Percentiles rank a stretch among this genome's conserved stretches.
Conservation (phyloP, 805 yeast genomes). For the Clavispora fructus region DNA sequence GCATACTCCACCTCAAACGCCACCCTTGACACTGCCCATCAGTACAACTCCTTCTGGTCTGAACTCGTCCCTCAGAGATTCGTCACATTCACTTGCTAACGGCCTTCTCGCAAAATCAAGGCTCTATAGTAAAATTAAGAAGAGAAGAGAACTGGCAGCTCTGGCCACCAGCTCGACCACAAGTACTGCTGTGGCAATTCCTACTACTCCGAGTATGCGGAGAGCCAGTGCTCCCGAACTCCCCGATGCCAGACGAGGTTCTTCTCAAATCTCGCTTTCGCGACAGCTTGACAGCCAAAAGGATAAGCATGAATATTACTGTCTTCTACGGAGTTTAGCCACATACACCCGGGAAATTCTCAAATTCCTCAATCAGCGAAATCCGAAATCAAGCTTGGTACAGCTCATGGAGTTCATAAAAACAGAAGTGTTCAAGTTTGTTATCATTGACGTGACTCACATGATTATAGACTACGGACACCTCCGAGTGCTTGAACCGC, state of each 20-base stretch:
- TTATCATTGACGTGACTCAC: constrained; percentile 31
- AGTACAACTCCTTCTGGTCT: neutral
- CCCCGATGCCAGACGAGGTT: constrained; percentile 17
- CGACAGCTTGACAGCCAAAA: constrained; percentile 28
- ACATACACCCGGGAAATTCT: constrained; percentile 9
- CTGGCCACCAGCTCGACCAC: constrained; percentile 12
- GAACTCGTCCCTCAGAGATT: neutral
- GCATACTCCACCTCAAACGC: neutral
- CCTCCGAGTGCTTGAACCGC: constrained; percentile 1
- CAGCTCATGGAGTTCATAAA: constrained; percentile 34
- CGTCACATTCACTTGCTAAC: neutral
- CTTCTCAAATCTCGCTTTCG: neutral
- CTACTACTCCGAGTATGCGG: constrained; percentile 19
- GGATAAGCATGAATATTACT: constrained; percentile 31
- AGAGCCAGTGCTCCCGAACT: constrained; percentile 16
- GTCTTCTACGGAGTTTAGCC: constrained; percentile 20
- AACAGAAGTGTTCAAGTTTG: constrained; percentile 28
- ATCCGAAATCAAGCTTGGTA: constrained; percentile 14
- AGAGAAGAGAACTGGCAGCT: constrained; percentile 30
- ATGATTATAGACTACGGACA: constrained; percentile 32
- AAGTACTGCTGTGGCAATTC: constrained; percentile 13
- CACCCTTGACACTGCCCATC: neutral
- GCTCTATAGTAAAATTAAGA: constrained; percentile 32
- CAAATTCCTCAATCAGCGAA: constrained; percentile 7
- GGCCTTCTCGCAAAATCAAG: constrained; percentile 27